These are phyloP conservation scores for Thielaviopsis punctulata DNA, from an alignment of 2,329 filamentous ascomycete genomes.

Conservation along the genomic window DNA sequence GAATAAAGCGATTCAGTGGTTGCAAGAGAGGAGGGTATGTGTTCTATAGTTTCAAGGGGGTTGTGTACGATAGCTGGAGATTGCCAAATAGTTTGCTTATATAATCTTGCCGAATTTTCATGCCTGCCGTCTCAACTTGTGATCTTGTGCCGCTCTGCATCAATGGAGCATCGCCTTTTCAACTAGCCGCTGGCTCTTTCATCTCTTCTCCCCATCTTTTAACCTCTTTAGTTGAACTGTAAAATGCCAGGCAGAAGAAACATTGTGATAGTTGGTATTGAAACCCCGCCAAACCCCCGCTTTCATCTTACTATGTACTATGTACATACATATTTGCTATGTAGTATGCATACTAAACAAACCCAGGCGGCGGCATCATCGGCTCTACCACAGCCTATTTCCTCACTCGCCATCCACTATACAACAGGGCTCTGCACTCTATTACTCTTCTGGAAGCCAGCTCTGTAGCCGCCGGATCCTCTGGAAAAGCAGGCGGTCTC, in stretches of 20 bases:
- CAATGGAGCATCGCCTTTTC: too few species aligned
- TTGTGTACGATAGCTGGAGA: too few species aligned
- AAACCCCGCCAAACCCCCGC: conserved; percentile 9
- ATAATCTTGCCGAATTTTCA: too few species aligned
- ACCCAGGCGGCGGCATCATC: conserved; percentile 73
- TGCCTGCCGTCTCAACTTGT: too few species aligned
- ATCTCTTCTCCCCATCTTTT: too few species aligned
- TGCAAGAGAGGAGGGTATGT: neutral
- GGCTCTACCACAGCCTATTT: conserved; percentile 85
- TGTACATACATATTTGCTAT: neutral
- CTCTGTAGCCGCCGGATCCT: conserved; percentile 75
- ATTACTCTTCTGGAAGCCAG: conserved; percentile 80
- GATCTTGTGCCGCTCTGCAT: too few species aligned
- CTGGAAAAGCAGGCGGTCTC: conserved; percentile 84
- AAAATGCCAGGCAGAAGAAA: conserved; percentile 20
- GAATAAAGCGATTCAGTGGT: neutral
- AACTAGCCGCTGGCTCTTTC: too few species aligned
- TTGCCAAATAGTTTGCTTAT: too few species aligned
- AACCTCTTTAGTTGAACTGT: neutral
- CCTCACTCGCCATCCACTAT: conserved; percentile 69
- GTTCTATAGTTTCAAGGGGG: too few species aligned
- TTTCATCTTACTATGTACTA: neutral
- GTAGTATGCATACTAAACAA: conserved; percentile 6
- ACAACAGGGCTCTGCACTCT: conserved; percentile 54
- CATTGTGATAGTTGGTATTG: conserved; percentile 34